phyloP scores from a whole-genome alignment of 176 grass and related monocot species.

The Areca catechu region DNA sequence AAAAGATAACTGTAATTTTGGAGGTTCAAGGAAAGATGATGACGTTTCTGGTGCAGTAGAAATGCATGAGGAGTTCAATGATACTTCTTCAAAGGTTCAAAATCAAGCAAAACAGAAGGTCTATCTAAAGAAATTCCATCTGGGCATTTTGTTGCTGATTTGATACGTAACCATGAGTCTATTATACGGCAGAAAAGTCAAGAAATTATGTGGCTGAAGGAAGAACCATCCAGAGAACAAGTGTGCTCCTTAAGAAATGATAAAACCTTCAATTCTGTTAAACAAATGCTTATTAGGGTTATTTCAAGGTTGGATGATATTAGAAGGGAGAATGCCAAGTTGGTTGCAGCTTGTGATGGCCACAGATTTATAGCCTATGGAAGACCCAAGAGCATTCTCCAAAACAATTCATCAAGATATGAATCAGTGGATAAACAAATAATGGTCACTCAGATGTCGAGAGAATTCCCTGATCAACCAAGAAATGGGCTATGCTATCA shows the following conservation, averaged over 20 bases:
- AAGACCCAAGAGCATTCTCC: too few species aligned
- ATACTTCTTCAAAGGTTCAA: neutral
- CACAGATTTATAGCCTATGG: neutral
- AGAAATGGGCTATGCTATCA: neutral
- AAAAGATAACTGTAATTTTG: neutral
- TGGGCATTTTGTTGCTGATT: constrained; percentile 9
- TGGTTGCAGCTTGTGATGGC: neutral
- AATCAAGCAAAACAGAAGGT: neutral
- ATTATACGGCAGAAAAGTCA: neutral
- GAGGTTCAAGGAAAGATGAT: neutral
- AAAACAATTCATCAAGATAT: constrained; percentile 6
- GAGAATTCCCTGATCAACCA: neutral
- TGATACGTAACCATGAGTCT: constrained; percentile 2
- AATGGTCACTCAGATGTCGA: neutral
- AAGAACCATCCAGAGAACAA: constrained; percentile 3
- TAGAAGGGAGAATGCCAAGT: neutral
- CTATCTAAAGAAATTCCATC: neutral
- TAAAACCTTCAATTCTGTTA: neutral
- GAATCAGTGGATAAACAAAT: constrained; percentile 6
- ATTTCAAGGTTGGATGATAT: constrained; percentile 8
- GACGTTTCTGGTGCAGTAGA: neutral
- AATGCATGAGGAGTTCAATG: neutral
- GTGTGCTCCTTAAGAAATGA: neutral
- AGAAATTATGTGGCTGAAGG: constrained; percentile 5
- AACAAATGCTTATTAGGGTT: neutral